Percentiles rank a stretch among this genome's conserved stretches.
phyloP scores from a whole-genome alignment of 1,284 basidiomycete species.

The Heterobasidion annosum region DNA sequence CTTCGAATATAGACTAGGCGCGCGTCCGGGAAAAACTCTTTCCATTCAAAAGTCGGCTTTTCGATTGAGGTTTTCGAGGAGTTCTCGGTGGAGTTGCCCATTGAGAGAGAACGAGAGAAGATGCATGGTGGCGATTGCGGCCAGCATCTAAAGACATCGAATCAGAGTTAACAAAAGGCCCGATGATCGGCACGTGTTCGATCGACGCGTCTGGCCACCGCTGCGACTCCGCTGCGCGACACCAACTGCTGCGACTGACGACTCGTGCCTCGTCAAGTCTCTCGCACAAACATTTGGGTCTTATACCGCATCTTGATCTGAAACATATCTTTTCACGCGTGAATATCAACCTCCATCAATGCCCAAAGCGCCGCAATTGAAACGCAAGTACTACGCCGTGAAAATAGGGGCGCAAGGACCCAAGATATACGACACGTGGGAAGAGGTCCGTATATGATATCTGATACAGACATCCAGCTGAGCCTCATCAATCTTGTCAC shows the following conservation, averaged over 20 bases:
- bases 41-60: slow-evolving; percentile 8
- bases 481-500: background rate
- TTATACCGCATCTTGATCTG: background rate
- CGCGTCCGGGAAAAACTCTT: slow-evolving; percentile 4
- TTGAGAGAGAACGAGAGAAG: background rate
- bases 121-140: no score
- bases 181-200: no score
- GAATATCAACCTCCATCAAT: background rate
- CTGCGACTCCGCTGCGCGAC: no score
- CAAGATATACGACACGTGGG: slow-evolving; percentile 45
- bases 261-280: no score
- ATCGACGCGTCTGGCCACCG: no score
- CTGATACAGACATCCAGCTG: background rate
- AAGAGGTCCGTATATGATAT: slow-evolving; percentile 26
- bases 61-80: background rate
- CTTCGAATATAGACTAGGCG: slow-evolving; percentile 19
- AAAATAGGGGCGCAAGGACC: slow-evolving; percentile 41
- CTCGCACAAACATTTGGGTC: no score
- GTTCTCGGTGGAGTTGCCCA: background rate
- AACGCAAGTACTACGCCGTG: slow-evolving; percentile 48
- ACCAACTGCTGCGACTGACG: no score
- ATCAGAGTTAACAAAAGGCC: no score
- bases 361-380: background rate
- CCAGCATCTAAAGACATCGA: no score
- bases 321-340: background rate